A percentile compares a stretch with the other conserved stretches of the same genome.
phyloP scores from a whole-genome alignment of 495 filamentous ascomycete genomes.

The Cudoniella acicularis region DNA sequence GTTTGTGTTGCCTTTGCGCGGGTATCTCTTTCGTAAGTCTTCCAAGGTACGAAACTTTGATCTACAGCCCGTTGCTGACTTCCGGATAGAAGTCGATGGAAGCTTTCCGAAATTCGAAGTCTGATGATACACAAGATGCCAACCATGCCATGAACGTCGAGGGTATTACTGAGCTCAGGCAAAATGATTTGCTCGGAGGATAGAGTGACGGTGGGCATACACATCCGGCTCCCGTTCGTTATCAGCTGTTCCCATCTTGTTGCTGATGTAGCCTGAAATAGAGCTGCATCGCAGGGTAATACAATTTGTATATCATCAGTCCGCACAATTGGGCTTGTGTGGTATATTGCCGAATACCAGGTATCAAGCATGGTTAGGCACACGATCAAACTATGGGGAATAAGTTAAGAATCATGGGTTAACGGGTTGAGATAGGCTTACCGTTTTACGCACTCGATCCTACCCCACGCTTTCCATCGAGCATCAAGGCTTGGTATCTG shows the following conservation, averaged over 20 bases:
- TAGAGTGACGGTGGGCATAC: conserved; percentile 38
- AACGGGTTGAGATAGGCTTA: conserved; percentile 15
- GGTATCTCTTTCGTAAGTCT: conserved; percentile 43
- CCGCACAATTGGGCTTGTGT: conserved; percentile 43
- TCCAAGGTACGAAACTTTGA: conserved; percentile 39
- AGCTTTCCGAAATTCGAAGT: conserved; percentile 41
- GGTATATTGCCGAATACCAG: conserved; percentile 48
- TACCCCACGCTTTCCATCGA: conserved; percentile 52
- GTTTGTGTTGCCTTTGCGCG: conserved; percentile 37
- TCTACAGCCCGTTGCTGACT: conserved; percentile 32
- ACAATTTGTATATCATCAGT: conserved; percentile 47
- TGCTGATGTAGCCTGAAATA: conserved; percentile 43
- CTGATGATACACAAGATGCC: conserved; percentile 39
- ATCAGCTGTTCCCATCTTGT: conserved; percentile 46
- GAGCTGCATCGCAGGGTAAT: conserved; percentile 42
- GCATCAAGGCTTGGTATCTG: conserved; percentile 43
- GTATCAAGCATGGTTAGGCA: conserved; percentile 47
- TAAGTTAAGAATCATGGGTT: background rate
- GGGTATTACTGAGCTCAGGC: conserved; percentile 32
- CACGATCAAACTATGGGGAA: conserved; percentile 38
- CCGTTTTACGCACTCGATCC: conserved; percentile 48
- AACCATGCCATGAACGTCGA: conserved; percentile 39
- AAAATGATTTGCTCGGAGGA: conserved; percentile 37
- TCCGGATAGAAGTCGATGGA: conserved; percentile 41
- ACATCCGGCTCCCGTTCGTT: conserved; percentile 34